Evolutionary conservation across 495 filamentous ascomycete species (phyloP).

Genomic region (Talaromyces proteolyticus): DNA sequence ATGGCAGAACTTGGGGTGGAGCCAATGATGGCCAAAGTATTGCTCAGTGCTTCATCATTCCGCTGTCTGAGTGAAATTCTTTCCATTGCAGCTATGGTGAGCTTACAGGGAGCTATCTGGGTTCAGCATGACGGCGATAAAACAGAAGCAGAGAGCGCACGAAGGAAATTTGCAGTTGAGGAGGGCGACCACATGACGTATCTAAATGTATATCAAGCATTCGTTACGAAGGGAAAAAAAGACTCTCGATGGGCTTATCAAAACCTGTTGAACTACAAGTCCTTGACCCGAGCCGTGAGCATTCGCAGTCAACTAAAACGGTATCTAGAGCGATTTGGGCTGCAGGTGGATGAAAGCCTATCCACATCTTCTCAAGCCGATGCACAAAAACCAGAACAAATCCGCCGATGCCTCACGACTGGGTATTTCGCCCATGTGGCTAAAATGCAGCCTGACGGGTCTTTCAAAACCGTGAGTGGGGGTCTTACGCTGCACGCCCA

Average conservation of each 20-base stretch:
- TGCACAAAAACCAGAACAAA: slow-evolving; percentile 54
- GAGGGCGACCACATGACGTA: slow-evolving; percentile 96
- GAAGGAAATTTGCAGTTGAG: slow-evolving; percentile 82
- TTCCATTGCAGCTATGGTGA: slow-evolving; percentile 92
- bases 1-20: slow-evolving; percentile 96
- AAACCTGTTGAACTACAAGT: slow-evolving; percentile 80
- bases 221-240: slow-evolving; percentile 79
- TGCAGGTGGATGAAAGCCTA: slow-evolving; percentile 59
- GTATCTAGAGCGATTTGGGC: slow-evolving; percentile 81
- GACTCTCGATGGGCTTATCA: slow-evolving; percentile 83
- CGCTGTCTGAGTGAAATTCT: slow-evolving; percentile 80
- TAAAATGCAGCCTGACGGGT: slow-evolving; percentile 92
- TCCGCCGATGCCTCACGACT: slow-evolving; percentile 79
- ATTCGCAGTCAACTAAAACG: slow-evolving; percentile 81
- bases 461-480: slow-evolving; percentile 75
- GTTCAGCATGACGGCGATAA: slow-evolving; percentile 72
- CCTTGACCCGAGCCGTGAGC: slow-evolving; percentile 75
- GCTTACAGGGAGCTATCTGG: slow-evolving; percentile 75
- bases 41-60: slow-evolving; percentile 72
- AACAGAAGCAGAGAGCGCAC: slow-evolving; percentile 63
- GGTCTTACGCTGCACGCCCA: slow-evolving; percentile 74
- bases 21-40: slow-evolving; percentile 92
- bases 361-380: slow-evolving; percentile 21
- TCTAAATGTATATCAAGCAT: slow-evolving; percentile 88
- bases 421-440: slow-evolving; percentile 96